Evolutionary conservation across 768 basidiomycete species (phyloP), one percentile per base, ranked within the genome.

Genomic region (Pleurotus citrinopileatus): DNA sequence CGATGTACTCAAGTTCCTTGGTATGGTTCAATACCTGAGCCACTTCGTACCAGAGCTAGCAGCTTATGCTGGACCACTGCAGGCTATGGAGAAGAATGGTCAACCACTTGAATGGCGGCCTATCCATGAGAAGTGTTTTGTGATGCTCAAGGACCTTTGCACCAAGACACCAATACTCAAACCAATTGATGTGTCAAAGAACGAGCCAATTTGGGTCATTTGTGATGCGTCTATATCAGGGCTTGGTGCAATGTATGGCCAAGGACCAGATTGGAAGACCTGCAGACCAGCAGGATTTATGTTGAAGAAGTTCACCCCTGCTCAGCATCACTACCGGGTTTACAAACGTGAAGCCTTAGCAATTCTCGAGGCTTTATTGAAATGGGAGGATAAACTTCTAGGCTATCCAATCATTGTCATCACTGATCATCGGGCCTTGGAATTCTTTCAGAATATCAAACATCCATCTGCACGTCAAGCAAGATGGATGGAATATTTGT

Each of bases 1-100:
- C 27, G 70, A 75, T 5, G 60, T 78, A 1, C 71, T 72, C 37
- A 22, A 60, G 17, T 78, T 78, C 40, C 55, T 76, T 1, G 74
- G 76, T 15, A 61, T 77, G 0, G 65, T 75, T 0, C 61, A 75
- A 22, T 77, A 76, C 52, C 37, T 77, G 1, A 63, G 60, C 2
- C 64, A 65, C 6, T 73, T 71, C 55, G 58, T 76, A 52, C 70
- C 72, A 0, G 63, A 73, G 42, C 54, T 74, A 1, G 61, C 70
- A 0, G 50, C 63, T 1, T 74, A 65, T 36, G 71, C 66, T 0
- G 57, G 59, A 2, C 71, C 70, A 1, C 48, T 79, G 8, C 50
- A 65, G 3, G 52, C 53, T 0, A 69, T 73, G 48, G 50, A 42
- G 0, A 44, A 52, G 20, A 71, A 74, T 57, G 66, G 64, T 0